These are phyloP conservation scores for Priceomyces carsonii DNA, from an alignment of 805 yeast species.

Conservation along the genomic window DNA sequence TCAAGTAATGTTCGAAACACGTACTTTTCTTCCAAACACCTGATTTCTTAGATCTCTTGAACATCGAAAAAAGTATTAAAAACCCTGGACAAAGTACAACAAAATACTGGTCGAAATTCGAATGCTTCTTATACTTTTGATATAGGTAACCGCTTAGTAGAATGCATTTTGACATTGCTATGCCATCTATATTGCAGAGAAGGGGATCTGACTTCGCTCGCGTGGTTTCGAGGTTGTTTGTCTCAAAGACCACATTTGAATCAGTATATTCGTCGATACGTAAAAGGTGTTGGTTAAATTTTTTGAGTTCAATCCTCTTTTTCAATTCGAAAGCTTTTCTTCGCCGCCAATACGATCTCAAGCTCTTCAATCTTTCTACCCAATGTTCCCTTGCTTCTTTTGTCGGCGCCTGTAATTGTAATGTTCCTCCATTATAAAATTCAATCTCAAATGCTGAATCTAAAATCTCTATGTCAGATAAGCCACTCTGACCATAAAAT, in stretches of 20 bases:
- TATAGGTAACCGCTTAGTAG: constrained; percentile 66
- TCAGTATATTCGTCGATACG: constrained; percentile 59
- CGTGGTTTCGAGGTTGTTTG: constrained; percentile 51
- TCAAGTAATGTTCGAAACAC: constrained; percentile 52
- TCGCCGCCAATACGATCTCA: constrained; percentile 60
- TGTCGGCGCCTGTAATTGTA: constrained; percentile 60
- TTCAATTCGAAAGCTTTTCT: constrained; percentile 43
- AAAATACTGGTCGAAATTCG: constrained; percentile 60
- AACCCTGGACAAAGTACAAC: constrained; percentile 73
- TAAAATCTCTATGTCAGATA: constrained; percentile 27
- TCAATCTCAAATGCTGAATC: constrained; percentile 57
- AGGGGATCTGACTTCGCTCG: constrained; percentile 51
- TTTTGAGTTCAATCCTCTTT: constrained; percentile 36
- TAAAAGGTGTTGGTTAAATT: constrained; percentile 46
- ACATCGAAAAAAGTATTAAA: constrained; percentile 56
- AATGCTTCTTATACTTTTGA: constrained; percentile 68
- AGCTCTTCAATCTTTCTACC: constrained; percentile 51
- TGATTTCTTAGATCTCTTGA: constrained; percentile 47
- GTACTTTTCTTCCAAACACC: constrained; percentile 46
- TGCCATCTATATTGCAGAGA: constrained; percentile 55
- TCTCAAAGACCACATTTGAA: constrained; percentile 47
- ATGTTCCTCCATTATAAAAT: constrained; percentile 43
- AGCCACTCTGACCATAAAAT: constrained; percentile 30
- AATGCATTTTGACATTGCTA: constrained; percentile 61
- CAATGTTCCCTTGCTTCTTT: constrained; percentile 57